phyloP scores from a whole-genome alignment of 2,329 filamentous ascomycete genomes.

The Penicillium sumatraense region DNA sequence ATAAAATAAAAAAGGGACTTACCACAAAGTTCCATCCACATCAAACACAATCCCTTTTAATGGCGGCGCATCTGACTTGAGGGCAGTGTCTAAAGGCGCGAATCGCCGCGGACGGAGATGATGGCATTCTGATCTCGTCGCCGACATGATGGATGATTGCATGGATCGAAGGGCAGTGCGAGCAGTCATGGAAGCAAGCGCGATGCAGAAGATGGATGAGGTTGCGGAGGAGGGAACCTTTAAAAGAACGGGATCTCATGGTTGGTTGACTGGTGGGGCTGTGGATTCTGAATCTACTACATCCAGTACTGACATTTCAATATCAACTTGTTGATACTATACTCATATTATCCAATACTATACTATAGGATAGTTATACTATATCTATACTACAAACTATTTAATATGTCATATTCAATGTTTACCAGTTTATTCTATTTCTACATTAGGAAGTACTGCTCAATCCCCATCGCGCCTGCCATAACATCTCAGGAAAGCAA shows the following conservation, averaged over 20 bases:
- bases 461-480: too few relatives aligned
- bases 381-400: too few relatives aligned
- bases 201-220: background rate
- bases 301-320: too few relatives aligned
- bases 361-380: too few relatives aligned
- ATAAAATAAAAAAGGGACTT: slow-evolving; percentile 39
- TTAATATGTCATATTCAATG: too few relatives aligned
- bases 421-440: too few relatives aligned
- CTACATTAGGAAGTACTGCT: too few relatives aligned
- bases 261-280: too few relatives aligned
- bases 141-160: slow-evolving; percentile 28
- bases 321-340: too few relatives aligned
- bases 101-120: slow-evolving; percentile 49
- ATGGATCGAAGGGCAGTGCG: background rate
- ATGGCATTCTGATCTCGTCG: slow-evolving; percentile 15
- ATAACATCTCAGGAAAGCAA: too few relatives aligned
- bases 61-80: slow-evolving; percentile 40
- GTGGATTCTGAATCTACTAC: too few relatives aligned
- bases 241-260: background rate
- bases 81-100: slow-evolving; percentile 52
- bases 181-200: slow-evolving; percentile 3
- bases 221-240: background rate
- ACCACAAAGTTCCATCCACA: slow-evolving; percentile 94
- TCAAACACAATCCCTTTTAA: slow-evolving; percentile 77
- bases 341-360: too few relatives aligned